These are phyloP conservation scores for Violaceomyces palustris DNA, from an alignment of 1,284 basidiomycete species.

Conservation along the genomic window DNA sequence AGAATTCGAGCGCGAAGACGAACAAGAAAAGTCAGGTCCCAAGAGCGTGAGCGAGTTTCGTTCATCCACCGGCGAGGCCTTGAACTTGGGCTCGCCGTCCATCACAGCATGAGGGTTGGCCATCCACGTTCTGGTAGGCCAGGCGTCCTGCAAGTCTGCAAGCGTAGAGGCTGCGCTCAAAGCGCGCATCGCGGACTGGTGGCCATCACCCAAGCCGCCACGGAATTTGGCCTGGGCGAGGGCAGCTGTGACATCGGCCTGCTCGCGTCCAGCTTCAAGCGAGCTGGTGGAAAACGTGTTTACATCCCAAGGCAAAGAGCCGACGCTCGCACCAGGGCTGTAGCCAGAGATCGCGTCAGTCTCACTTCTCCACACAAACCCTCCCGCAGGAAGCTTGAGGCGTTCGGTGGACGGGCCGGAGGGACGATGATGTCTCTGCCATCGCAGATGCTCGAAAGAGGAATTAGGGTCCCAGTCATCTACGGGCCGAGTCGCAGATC, in stretches of 20 bases:
- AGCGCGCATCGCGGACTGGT: too few relatives aligned
- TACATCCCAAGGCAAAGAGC: constrained; percentile 18
- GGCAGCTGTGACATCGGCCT: too few relatives aligned
- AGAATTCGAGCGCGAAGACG: too few relatives aligned
- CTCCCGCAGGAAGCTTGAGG: constrained; percentile 31
- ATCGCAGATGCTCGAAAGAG: constrained; percentile 27
- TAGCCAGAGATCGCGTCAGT: constrained; percentile 15
- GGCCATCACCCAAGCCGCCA: too few relatives aligned
- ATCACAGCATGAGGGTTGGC: constrained; percentile 10
- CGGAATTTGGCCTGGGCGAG: too few relatives aligned
- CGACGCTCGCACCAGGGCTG: constrained; percentile 6
- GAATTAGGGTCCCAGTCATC: constrained; percentile 18
- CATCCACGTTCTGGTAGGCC: constrained; percentile 23
- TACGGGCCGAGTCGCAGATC: constrained; percentile 1
- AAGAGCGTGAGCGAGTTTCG: too few relatives aligned
- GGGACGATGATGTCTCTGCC: constrained; percentile 34
- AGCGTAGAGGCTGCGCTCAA: constrained; percentile 20
- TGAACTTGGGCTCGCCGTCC: too few relatives aligned
- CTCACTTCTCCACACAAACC: constrained; percentile 35
- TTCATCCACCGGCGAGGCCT: too few relatives aligned
- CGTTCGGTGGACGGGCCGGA: constrained; percentile 13
- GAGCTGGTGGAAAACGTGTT: constrained; percentile 19
- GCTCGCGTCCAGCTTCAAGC: constrained; percentile 3
- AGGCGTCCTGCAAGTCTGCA: constrained; percentile 25
- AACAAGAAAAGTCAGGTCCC: too few relatives aligned